Percentiles rank a stretch among this genome's conserved stretches.
These are phyloP conservation scores for Cercospora zeina DNA, from an alignment of 2,329 filamentous ascomycete genomes.

Conservation along the genomic window DNA sequence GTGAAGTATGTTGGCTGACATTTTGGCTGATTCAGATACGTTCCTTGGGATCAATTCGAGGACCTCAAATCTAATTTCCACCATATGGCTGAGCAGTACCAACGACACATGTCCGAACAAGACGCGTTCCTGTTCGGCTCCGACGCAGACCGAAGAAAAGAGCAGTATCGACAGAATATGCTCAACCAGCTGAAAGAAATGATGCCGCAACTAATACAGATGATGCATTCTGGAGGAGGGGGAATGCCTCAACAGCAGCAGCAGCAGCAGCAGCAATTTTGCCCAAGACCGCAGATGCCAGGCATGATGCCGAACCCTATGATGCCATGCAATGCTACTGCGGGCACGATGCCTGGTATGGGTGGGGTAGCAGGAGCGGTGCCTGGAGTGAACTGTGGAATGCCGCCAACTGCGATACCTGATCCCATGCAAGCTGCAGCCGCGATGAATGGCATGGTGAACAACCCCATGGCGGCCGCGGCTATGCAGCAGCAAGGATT, in stretches of 20 bases:
- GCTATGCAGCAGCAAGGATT: constrained; percentile 11
- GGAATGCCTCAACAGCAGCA: neutral
- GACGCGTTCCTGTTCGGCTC: constrained; percentile 33
- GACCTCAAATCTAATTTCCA: constrained; percentile 23
- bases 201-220: constrained; percentile 30
- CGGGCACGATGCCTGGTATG: neutral
- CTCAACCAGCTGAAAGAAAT: constrained; percentile 33
- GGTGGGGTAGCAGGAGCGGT: neutral
- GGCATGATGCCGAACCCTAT: constrained; percentile 4
- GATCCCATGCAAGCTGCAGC: constrained; percentile 14
- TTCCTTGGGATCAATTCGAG: constrained; percentile 14
- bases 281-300: neutral
- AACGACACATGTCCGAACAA: constrained; percentile 24
- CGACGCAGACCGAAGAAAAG: constrained; percentile 31
- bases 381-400: neutral
- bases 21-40: neutral
- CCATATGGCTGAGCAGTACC: constrained; percentile 28
- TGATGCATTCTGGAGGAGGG: constrained; percentile 18
- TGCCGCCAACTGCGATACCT: constrained; percentile 7
- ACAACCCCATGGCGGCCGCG: constrained; percentile 2
- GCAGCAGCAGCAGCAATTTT: neutral
- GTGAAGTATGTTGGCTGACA: neutral
- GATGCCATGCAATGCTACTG: neutral
- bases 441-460: constrained; percentile 11
- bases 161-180: constrained; percentile 32